Evolutionary conservation across 305 asterid species (phyloP).

Genomic region (Fraxinus platypoda): DNA sequence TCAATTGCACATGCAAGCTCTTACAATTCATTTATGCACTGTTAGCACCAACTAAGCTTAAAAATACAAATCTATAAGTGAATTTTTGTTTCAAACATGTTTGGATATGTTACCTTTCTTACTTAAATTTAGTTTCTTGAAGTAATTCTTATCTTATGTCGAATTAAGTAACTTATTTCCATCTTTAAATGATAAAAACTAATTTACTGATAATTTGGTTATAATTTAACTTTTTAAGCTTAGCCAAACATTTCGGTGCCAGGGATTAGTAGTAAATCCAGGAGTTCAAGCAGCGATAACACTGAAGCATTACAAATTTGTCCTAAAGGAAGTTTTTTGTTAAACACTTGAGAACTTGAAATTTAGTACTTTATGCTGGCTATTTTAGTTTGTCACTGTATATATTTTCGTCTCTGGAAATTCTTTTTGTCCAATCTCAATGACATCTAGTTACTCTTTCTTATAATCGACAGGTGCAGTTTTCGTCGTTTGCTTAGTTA

Average conservation of each 20-base stretch:
- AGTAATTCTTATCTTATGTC: neutral
- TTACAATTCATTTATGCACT: neutral
- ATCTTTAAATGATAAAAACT: neutral
- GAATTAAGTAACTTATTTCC: neutral
- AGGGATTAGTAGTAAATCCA: neutral
- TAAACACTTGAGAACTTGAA: neutral
- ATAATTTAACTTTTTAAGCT: neutral
- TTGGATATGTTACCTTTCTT: neutral
- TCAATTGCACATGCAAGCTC: neutral
- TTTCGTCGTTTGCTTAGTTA: constrained; percentile 78
- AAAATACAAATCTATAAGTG: neutral
- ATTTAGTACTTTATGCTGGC: neutral
- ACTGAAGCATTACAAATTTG: neutral
- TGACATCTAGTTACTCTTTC: constrained; percentile 17
- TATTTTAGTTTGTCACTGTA: neutral
- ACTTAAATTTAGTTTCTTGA: neutral
- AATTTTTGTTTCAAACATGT: neutral
- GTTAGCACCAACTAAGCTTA: neutral
- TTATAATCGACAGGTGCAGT: constrained; percentile 64
- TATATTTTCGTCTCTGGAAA: neutral
- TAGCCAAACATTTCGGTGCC: neutral
- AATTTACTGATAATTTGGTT: neutral
- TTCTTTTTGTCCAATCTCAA: neutral
- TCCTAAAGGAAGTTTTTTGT: neutral
- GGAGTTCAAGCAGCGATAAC: neutral